A percentile compares a stretch with the other conserved stretches of the same genome.
Evolutionary conservation across 192 early-diverging fungal species (phyloP).

Genomic region (Entomortierella chlamydospora): DNA sequence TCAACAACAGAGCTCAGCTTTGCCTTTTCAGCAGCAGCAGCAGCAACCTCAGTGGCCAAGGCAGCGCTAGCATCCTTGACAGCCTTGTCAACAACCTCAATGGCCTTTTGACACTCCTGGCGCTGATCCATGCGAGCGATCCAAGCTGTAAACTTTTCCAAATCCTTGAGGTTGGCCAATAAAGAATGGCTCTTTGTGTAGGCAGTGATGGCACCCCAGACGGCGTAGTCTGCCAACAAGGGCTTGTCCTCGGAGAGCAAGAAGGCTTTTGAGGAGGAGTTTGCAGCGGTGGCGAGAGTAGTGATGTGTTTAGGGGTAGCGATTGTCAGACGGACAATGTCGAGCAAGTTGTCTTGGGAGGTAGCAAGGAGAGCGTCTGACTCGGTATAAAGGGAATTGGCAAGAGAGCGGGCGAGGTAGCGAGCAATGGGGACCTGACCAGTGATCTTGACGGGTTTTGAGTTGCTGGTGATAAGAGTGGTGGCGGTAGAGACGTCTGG

Average conservation of each 20-base stretch:
- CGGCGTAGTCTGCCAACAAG: slow-evolving; percentile 49
- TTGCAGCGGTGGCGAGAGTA: slow-evolving; percentile 48
- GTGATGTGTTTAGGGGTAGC: slow-evolving; percentile 51
- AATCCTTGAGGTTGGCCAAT: slow-evolving; percentile 43
- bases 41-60: slow-evolving; percentile 27
- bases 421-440: slow-evolving; percentile 40
- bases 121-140: slow-evolving; percentile 42
- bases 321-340: slow-evolving; percentile 47
- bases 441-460: slow-evolving; percentile 31
- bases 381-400: slow-evolving; percentile 37
- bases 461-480: slow-evolving; percentile 6
- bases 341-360: slow-evolving; percentile 42
- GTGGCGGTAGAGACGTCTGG: slow-evolving; percentile 18
- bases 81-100: slow-evolving; percentile 24
- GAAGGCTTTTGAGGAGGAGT: slow-evolving; percentile 27
- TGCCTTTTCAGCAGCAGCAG: slow-evolving; percentile 40
- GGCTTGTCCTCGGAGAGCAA: slow-evolving; percentile 44
- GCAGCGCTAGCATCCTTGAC: slow-evolving; percentile 35
- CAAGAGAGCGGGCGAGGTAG: slow-evolving; percentile 37
- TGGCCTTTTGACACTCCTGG: slow-evolving; percentile 32
- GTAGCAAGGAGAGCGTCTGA: slow-evolving; percentile 6
- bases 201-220: slow-evolving; percentile 55
- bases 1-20: slow-evolving; percentile 34
- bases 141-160: slow-evolving; percentile 42
- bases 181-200: slow-evolving; percentile 46